Evolutionary conservation across 768 basidiomycete species (phyloP).

Genomic region (Lactifluus volemus): DNA sequence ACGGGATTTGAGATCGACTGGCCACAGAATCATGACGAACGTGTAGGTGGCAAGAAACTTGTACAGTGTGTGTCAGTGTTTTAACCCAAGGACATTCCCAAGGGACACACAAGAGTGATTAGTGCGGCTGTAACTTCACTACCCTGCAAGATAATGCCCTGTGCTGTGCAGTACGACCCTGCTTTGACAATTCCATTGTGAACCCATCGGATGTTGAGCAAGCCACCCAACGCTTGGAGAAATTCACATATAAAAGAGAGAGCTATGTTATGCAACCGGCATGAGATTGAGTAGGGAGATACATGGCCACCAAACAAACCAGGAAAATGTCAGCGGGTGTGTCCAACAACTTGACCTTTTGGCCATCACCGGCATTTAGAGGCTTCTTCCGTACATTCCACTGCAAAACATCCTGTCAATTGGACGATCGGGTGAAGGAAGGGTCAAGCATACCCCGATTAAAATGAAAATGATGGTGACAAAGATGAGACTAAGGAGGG

Average conservation of each 20-base stretch:
- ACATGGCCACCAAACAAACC: slow-evolving; percentile 21
- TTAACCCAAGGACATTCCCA: background rate
- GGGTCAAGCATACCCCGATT: slow-evolving; percentile 6
- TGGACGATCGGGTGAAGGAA: background rate
- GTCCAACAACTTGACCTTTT: slow-evolving; percentile 22
- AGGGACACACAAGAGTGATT: slow-evolving; percentile 31
- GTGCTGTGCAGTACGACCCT: slow-evolving; percentile 31
- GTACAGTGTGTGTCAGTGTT: background rate
- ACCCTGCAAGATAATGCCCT: slow-evolving; percentile 33
- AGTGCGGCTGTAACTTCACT: slow-evolving; percentile 37
- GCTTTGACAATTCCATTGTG: slow-evolving; percentile 27
- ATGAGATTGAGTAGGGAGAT: no score
- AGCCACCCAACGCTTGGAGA: slow-evolving; percentile 32
- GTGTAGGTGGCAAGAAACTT: slow-evolving; percentile 32
- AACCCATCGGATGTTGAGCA: slow-evolving; percentile 33
- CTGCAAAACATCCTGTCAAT: background rate
- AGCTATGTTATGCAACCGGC: background rate
- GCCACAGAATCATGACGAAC: slow-evolving; percentile 31
- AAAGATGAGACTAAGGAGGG: slow-evolving; percentile 6
- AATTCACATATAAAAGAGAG: slow-evolving; percentile 27
- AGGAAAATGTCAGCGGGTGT: slow-evolving; percentile 35
- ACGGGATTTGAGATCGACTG: slow-evolving; percentile 24
- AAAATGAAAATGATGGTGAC: background rate
- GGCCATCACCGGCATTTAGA: background rate
- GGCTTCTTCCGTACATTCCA: background rate